These are phyloP conservation scores for Hyphopichia burtonii DNA, from an alignment of 1,139 yeast genomes.

Conservation along the genomic window DNA sequence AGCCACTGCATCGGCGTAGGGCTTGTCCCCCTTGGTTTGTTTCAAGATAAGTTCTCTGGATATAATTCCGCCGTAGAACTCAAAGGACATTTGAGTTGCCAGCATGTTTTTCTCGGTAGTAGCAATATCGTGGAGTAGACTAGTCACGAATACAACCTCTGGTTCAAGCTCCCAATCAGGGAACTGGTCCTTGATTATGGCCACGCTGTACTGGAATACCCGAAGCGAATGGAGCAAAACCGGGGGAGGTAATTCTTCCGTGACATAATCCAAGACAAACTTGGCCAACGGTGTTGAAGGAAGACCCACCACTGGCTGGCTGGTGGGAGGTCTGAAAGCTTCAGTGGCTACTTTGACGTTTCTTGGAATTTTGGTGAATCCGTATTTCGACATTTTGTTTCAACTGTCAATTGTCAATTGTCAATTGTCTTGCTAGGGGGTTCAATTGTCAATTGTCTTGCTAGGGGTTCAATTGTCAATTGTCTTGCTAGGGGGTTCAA, in stretches of 20 bases:
- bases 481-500: too few relatives aligned
- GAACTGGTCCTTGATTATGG: conserved; percentile 37
- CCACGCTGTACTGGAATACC: conserved; percentile 31
- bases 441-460: too few relatives aligned
- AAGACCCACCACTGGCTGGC: conserved; percentile 19
- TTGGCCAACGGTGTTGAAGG: conserved; percentile 22
- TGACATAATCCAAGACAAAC: conserved; percentile 23
- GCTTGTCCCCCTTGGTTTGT: conserved; percentile 22
- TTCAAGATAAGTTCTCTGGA: conserved; percentile 28
- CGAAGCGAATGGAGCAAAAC: conserved; percentile 34
- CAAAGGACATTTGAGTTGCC: conserved; percentile 38
- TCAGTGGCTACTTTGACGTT: conserved; percentile 29
- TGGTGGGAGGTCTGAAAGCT: conserved; percentile 24
- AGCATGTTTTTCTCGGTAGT: conserved; percentile 35
- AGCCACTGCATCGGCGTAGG: conserved; percentile 38
- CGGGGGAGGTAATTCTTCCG: conserved; percentile 21
- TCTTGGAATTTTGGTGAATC: conserved; percentile 31
- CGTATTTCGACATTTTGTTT: conserved; percentile 17
- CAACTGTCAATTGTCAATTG: too few relatives aligned
- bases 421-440: too few relatives aligned
- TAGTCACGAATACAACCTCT: conserved; percentile 31
- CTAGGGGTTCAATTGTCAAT: too few relatives aligned
- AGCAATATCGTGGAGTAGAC: conserved; percentile 38
- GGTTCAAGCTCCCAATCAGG: conserved; percentile 33
- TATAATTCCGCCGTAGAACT: conserved; percentile 36